Conservation (phyloP, 192 early-diverging fungal species). For the Gryganskiella cystojenkinii region DNA sequence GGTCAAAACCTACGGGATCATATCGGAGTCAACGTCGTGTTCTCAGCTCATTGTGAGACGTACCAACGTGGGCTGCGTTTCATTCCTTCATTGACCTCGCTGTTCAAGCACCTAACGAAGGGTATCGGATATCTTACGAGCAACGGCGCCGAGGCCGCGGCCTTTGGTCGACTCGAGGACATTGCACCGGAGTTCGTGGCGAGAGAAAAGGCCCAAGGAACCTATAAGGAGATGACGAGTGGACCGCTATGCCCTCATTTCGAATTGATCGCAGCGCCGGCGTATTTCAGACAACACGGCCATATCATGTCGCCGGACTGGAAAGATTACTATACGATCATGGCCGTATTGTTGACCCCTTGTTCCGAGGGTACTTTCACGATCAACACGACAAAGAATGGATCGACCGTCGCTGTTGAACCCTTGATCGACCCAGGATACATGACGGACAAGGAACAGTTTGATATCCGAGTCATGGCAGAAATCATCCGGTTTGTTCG, state of each 20-base stretch:
- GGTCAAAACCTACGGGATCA: constrained; percentile 54
- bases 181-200: constrained; percentile 44
- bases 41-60: too few species aligned
- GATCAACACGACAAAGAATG: not conserved
- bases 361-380: not conserved
- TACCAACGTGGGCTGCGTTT: too few species aligned
- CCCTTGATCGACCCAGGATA: constrained; percentile 43
- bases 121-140: constrained; percentile 18
- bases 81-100: not conserved
- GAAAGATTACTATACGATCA: constrained; percentile 26
- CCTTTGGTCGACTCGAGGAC: constrained; percentile 33
- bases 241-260: constrained; percentile 35
- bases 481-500: constrained; percentile 32
- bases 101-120: constrained; percentile 18
- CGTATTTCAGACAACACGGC: constrained; percentile 20
- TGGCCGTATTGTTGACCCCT: constrained; percentile 31
- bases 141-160: constrained; percentile 34
- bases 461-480: constrained; percentile 26
- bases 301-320: constrained; percentile 18
- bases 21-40: constrained; percentile 27
- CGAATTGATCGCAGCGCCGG: constrained; percentile 29
- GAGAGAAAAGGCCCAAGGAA: constrained; percentile 37
- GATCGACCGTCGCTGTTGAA: too few species aligned
- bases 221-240: constrained; percentile 35
- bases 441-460: constrained; percentile 17